phyloP scores from a whole-genome alignment of 2,329 filamentous ascomycete genomes.

The Neocucurbitaria cava region DNA sequence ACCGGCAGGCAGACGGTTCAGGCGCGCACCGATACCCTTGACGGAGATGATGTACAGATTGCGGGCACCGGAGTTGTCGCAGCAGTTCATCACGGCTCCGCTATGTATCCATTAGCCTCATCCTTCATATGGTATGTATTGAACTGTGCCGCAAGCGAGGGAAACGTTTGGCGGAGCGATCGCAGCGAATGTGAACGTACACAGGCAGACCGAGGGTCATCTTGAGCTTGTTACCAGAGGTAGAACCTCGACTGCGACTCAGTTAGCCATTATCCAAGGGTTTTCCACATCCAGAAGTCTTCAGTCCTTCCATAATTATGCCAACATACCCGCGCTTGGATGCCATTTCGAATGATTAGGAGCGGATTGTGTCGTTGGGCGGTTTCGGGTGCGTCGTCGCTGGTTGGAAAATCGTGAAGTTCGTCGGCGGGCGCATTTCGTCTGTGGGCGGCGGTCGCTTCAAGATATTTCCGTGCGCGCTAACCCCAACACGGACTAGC shows the following conservation, averaged over 20 bases:
- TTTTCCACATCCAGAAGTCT: background rate
- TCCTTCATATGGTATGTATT: constrained; percentile 19
- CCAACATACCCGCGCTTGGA: constrained; percentile 23
- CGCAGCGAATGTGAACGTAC: constrained; percentile 67
- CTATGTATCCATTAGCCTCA: constrained; percentile 58
- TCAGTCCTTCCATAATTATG: background rate
- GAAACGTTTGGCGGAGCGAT: constrained; percentile 11
- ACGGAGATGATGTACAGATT: constrained; percentile 99
- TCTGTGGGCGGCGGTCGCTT: constrained; percentile 1
- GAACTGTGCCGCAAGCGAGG: constrained; percentile 10
- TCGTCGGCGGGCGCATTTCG: background rate
- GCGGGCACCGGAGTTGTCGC: constrained; percentile 97
- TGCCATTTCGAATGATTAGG: constrained; percentile 21
- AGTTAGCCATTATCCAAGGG: constrained; percentile 30
- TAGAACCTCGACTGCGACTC: constrained; percentile 72
- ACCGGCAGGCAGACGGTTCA: constrained; percentile 95
- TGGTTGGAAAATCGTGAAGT: background rate
- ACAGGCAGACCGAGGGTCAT: constrained; percentile 99
- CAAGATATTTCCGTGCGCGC: background rate
- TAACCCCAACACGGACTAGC: background rate
- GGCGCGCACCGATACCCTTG: constrained; percentile 96
- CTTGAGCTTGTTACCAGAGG: constrained; percentile 99
- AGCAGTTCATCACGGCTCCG: constrained; percentile 99
- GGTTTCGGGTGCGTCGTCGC: constrained; percentile 23
- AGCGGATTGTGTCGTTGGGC: constrained; percentile 13